Evolutionary conservation across 108 stramenopile species (phyloP), one percentile per base, ranked within the genome.

Genomic region (Nitzschia inconspicua): DNA sequence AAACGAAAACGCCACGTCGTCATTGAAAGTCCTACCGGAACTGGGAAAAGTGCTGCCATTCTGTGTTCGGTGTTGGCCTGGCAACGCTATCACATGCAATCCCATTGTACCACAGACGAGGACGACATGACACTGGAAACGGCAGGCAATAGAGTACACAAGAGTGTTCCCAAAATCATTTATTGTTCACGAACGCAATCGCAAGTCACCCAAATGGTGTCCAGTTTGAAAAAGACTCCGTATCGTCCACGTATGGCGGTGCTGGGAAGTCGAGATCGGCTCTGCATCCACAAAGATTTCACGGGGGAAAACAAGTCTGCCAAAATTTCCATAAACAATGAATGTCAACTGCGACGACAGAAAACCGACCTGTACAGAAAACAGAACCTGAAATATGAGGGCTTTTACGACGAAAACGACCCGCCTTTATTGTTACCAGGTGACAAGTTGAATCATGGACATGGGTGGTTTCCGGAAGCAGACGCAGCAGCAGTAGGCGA

Each of bases 171-270:
- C 0, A 80, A 41, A 27, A 89, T 98, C 44, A 80, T 96, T 44
- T 98, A 98, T 64, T 91, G 94, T 54, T 79, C 85, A 43, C 72
- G 97, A 26, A 98, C 97, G 18, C 97, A 98, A 63, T 76, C 77
- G 4, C 97, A 98, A 53, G 82, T 98, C 18, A 69, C 79, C 16
- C 96, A 98, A 64, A 96, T 98, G 74, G 87, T 95, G n/a, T 57
- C 68, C 19, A 93, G 94, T 57, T 81, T 97, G 14, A 86, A 86
- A 62, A 77, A 80, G 60, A 96, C 94, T 6, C 86, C 84, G 5
- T 98, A 97, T 63, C 71, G 90, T 35, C 96, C 95, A 3, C 73
- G 75, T 18, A 85, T 93, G 73, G 80, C 91, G 6, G 77, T 98
- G 9, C 66, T 98, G 20, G 96, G 93, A 20, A 86, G 85, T 19